Base-by-base conservation (phyloP, 805 yeast species). In the Zygotorulaspora florentina region DNA sequence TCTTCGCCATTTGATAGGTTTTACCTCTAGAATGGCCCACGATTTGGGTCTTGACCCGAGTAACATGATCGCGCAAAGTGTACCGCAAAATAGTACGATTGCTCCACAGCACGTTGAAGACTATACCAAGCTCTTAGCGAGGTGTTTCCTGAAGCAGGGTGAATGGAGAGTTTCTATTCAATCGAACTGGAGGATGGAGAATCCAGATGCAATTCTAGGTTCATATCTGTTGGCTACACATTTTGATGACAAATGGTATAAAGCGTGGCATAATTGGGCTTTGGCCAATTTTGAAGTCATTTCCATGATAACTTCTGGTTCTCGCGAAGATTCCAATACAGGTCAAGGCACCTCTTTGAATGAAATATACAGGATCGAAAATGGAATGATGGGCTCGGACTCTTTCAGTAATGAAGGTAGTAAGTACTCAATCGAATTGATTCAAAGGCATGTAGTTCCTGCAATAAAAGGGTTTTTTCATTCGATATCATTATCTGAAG, bases 201-300 rank as follows among this genome's bases (percentile, higher is more conserved):
- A 77, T 30, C 81, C 90, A 1, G 90, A 88, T 36, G 85, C 90
- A 1, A 88, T 93, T 53, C 69, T 93, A 48, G 96, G 97, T 10
- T 89, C 97, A 0, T 93, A 87, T 62, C 70, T 93, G 45, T 72
- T 93, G 52, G 98, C 99, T 0, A 91, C 99, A 0, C 96, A 90
- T 62, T 91, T 93, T 65, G 97, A 93, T 62, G 74, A 79, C 29
- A 77, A 79, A 18, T 93, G 99, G 96, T 93, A 93, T 60, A 93
- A 95, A 61, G 99, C 98, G 13, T 95, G 99, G 99, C 99, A 93
- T 64, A 91, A 89, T 61, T 93, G 99, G 99, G 99, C 99, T 0
- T 72, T 95, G 60, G 97, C 98, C 0, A 93, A 95, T 65, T 93
- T 90, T 62, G 97, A 93, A 62, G 98, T 91, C 1, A 85, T 91